A percentile compares a stretch with the other conserved stretches of the same genome.
phyloP scores from a whole-genome alignment of 75 land plant genomes.

The Pseudotsuga menziesii region DNA sequence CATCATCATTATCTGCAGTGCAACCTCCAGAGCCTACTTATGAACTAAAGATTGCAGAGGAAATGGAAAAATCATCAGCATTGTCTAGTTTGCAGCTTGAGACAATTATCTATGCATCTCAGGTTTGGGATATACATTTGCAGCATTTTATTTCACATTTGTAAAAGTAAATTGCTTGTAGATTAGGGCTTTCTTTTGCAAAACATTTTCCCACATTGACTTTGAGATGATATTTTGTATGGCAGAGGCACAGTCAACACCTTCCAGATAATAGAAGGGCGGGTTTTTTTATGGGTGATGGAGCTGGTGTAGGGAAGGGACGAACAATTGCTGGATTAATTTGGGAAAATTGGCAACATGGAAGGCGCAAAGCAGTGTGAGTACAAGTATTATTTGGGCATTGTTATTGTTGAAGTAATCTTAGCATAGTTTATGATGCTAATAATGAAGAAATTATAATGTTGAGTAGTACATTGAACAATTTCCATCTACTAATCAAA shows the following conservation, averaged over 20 bases:
- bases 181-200: neutral
- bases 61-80: conserved; percentile 63
- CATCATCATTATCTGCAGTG: conserved; percentile 91
- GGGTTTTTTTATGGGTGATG: conserved; percentile 98
- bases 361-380: conserved; percentile 78
- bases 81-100: conserved; percentile 95
- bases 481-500: conserved; percentile 6
- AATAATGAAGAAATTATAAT: neutral
- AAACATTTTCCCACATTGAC: neutral
- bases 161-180: conserved; percentile 2
- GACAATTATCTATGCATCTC: conserved; percentile 90
- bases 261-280: conserved; percentile 71
- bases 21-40: conserved; percentile 97
- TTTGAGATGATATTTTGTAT: neutral
- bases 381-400: conserved; percentile 9
- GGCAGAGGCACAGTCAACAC: conserved; percentile 89
- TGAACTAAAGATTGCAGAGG: conserved; percentile 54
- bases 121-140: conserved; percentile 39
- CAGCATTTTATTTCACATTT: neutral
- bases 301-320: conserved; percentile 99
- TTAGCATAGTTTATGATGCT: neutral
- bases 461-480: conserved; percentile 1
- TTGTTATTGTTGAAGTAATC: conserved; percentile 4
- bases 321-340: conserved; percentile 95
- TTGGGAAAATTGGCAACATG: conserved; percentile 97